These are phyloP conservation scores for Phytophthora tentaculata DNA, from an alignment of 352 stramenopile species.

Conservation along the genomic window DNA sequence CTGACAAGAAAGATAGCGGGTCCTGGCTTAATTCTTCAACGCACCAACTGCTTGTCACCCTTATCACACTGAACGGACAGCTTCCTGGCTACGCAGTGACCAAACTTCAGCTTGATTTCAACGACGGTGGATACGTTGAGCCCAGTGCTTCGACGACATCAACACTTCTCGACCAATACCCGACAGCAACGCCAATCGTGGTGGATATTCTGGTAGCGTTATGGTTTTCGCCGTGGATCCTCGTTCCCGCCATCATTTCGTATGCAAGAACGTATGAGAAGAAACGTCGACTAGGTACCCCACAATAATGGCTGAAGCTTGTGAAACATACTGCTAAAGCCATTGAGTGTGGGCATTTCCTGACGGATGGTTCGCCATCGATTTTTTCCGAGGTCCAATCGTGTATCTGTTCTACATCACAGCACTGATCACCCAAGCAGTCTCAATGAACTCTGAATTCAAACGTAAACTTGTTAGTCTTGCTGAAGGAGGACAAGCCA, in stretches of 20 bases:
- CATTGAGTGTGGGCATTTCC: constrained; percentile 43
- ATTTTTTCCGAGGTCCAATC: constrained; percentile 29
- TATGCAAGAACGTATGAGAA: constrained; percentile 18
- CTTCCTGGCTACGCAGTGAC: constrained; percentile 44
- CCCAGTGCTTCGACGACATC: constrained; percentile 34
- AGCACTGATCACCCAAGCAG: constrained; percentile 45
- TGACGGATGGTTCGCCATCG: constrained; percentile 40
- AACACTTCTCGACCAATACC: constrained; percentile 29
- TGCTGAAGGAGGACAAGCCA: constrained; percentile 32
- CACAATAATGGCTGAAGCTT: constrained; percentile 19
- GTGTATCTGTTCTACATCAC: constrained; percentile 51
- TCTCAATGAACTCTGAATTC: constrained; percentile 46
- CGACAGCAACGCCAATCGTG: constrained; percentile 17
- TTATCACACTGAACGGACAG: constrained; percentile 62
- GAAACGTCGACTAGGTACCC: constrained; percentile 7
- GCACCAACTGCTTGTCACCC: constrained; percentile 39
- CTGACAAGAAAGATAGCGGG: constrained; percentile 29
- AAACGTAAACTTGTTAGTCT: constrained; percentile 50
- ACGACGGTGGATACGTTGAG: constrained; percentile 44
- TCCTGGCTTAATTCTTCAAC: constrained; percentile 46
- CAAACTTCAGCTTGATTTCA: constrained; percentile 41
- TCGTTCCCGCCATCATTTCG: constrained; percentile 24
- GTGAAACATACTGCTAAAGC: constrained; percentile 28
- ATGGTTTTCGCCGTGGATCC: constrained; percentile 38
- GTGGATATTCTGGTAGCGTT: constrained; percentile 25